Evolutionary conservation across 345 rosid genomes (phyloP).

Genomic region (Boechera retrofracta): DNA sequence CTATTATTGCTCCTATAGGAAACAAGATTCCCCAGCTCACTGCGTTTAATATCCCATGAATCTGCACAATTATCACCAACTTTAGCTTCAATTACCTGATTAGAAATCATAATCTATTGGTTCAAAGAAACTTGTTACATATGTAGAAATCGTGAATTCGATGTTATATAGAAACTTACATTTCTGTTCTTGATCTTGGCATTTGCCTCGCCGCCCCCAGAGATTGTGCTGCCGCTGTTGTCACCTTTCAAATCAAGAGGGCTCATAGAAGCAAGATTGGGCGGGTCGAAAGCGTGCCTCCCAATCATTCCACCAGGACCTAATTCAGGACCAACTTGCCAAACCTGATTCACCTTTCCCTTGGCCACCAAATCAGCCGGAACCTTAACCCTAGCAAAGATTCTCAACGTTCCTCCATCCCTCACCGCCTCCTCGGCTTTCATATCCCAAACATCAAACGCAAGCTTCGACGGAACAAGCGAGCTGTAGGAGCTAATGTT

Average conservation of each 20-base stretch:
- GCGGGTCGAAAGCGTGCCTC: conserved; percentile 43
- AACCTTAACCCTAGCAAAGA: conserved; percentile 69
- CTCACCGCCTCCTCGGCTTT: conserved; percentile 51
- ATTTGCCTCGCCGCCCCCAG: conserved; percentile 45
- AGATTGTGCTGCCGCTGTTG: conserved; percentile 10
- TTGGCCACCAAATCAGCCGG: conserved; percentile 58
- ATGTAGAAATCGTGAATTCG: not conserved
- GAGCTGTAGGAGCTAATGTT: conserved; percentile 48
- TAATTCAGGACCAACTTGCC: conserved; percentile 77
- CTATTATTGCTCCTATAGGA: conserved; percentile 71
- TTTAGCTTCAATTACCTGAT: not conserved
- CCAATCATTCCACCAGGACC: conserved; percentile 27
- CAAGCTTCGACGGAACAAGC: conserved; percentile 45
- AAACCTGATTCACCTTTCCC: conserved; percentile 69
- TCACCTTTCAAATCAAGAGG: conserved; percentile 48
- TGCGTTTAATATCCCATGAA: conserved; percentile 84
- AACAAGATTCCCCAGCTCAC: conserved; percentile 91
- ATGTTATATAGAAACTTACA: conserved; percentile 43
- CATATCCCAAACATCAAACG: conserved; percentile 72
- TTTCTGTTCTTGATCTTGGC: conserved; percentile 59
- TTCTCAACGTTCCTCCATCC: conserved; percentile 48
- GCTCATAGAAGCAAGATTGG: conserved; percentile 50
- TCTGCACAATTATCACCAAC: conserved; percentile 48
- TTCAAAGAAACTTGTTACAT: not conserved
- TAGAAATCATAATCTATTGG: not conserved